phyloP scores from a whole-genome alignment of 1,284 basidiomycete species.

The Cutaneotrichosporon curvatum region DNA sequence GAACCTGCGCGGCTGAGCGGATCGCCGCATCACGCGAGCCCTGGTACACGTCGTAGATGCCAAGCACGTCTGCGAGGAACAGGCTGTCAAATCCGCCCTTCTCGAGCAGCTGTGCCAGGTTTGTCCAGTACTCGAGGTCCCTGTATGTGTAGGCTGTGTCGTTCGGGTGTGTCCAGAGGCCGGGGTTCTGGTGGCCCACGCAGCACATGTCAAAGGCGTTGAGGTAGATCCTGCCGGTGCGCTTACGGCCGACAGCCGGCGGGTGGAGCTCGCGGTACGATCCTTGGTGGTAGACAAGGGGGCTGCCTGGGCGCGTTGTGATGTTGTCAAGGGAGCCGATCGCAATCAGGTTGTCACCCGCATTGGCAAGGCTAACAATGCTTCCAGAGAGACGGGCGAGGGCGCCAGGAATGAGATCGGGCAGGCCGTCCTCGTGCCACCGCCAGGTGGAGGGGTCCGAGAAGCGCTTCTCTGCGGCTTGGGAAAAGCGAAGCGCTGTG shows the following conservation, averaged over 20 bases:
- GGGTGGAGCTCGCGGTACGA: slow-evolving; percentile 5
- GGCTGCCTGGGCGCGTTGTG: slow-evolving; percentile 1
- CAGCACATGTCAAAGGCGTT: slow-evolving; percentile 17
- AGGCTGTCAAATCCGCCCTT: slow-evolving; percentile 9
- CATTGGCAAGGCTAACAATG: slow-evolving; percentile 9
- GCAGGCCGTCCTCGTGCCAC: slow-evolving; percentile 12
- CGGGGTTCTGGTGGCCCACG: slow-evolving; percentile 14
- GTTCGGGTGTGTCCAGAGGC: slow-evolving; percentile 10
- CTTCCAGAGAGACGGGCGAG: slow-evolving; percentile 9
- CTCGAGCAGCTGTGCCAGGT: slow-evolving; percentile 10
- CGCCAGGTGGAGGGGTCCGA: slow-evolving; percentile 7
- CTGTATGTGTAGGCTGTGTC: slow-evolving; percentile 15
- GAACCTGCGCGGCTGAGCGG: slow-evolving; percentile 10
- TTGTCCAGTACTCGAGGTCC: slow-evolving; percentile 16
- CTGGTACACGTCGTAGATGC: slow-evolving; percentile 16
- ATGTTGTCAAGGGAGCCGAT: slow-evolving; percentile 5
- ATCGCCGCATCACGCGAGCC: slow-evolving; percentile 12
- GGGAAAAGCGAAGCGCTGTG: slow-evolving; percentile 8
- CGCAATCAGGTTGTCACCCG: slow-evolving; percentile 16
- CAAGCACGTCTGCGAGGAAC: slow-evolving; percentile 15
- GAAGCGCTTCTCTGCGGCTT: slow-evolving; percentile 7
- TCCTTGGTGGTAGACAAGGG: slow-evolving; percentile 13
- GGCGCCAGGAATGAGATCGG: background rate
- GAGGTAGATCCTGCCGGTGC: slow-evolving; percentile 9
- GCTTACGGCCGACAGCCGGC: background rate